A percentile compares a stretch with the other conserved stretches of the same genome.
These are phyloP conservation scores for Globisporangium emineosum DNA, from an alignment of 352 stramenopile genomes.

Conservation along the genomic window DNA sequence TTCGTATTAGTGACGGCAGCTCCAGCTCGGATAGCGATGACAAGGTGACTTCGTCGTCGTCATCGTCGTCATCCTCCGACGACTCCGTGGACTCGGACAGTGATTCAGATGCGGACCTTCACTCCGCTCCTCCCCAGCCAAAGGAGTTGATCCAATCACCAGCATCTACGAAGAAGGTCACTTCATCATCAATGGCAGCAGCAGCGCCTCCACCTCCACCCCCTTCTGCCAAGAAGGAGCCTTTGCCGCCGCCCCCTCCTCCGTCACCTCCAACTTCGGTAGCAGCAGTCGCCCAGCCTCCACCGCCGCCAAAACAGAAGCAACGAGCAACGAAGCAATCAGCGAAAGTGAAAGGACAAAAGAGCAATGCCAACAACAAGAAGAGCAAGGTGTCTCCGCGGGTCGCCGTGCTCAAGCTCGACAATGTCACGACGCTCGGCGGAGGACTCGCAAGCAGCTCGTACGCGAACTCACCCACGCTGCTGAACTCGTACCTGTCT, in stretches of 20 bases:
- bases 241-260: slow-evolving; percentile 21
- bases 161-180: slow-evolving; percentile 4
- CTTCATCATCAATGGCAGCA: background rate
- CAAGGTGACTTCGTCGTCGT: slow-evolving; percentile 26
- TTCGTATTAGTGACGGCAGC: slow-evolving; percentile 53
- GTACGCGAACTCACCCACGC: slow-evolving; percentile 32
- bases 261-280: slow-evolving; percentile 9
- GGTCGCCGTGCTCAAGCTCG: slow-evolving; percentile 15
- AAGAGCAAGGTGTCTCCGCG: slow-evolving; percentile 16
- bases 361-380: background rate
- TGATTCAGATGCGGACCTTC: slow-evolving; percentile 14
- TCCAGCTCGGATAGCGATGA: slow-evolving; percentile 60
- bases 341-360: slow-evolving; percentile 21
- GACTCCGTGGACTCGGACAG: slow-evolving; percentile 19
- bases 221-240: slow-evolving; percentile 8
- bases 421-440: slow-evolving; percentile 4
- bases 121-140: background rate
- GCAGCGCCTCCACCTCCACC: background rate
- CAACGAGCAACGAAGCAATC: slow-evolving; percentile 12
- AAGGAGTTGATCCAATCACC: background rate
- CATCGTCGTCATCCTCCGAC: slow-evolving; percentile 39
- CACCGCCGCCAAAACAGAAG: slow-evolving; percentile 16
- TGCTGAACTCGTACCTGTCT: slow-evolving; percentile 66
- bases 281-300: slow-evolving; percentile 13
- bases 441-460: slow-evolving; percentile 1